A percentile compares a stretch with the other conserved stretches of the same genome.
Evolutionary conservation across 108 stramenopile species (phyloP).

Genomic region (Aurantiochytrium sp.): DNA sequence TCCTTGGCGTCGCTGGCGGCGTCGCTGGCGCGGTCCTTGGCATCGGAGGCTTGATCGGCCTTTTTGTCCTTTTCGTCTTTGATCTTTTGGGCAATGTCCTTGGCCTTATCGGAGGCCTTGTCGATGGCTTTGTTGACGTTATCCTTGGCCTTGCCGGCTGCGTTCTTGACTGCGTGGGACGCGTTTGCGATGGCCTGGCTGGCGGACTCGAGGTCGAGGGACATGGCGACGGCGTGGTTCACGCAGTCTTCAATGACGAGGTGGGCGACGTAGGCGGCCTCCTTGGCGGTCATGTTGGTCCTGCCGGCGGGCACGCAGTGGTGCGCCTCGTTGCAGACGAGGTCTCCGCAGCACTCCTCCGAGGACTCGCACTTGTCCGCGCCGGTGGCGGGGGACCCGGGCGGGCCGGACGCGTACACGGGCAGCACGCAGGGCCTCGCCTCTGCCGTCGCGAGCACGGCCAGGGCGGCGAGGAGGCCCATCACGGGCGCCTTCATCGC

Average conservation of each 20-base stretch:
- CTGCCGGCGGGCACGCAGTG: not conserved
- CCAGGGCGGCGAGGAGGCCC: no score
- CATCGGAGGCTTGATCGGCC: not conserved
- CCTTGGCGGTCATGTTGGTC: not conserved
- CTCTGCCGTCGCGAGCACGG: not conserved
- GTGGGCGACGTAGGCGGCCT: not conserved
- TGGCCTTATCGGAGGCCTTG: not conserved
- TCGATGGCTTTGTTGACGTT: not conserved
- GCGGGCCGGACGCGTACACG: not conserved
- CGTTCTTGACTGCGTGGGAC: not conserved
- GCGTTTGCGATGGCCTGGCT: not conserved
- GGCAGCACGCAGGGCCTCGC: not conserved
- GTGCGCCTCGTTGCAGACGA: not conserved
- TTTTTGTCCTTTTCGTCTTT: not conserved
- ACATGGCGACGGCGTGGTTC: not conserved
- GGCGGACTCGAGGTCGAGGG: not conserved
- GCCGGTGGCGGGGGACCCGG: not conserved
- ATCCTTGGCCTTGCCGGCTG: not conserved
- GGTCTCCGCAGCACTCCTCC: not conserved
- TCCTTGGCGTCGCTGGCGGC: not conserved
- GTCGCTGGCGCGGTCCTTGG: not conserved
- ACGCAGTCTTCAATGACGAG: not conserved
- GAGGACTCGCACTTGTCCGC: not conserved
- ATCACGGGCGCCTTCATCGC: no score
- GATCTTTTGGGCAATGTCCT: not conserved